phyloP scores from a whole-genome alignment of 176 grass and related monocot species.

The Avena insularis region DNA sequence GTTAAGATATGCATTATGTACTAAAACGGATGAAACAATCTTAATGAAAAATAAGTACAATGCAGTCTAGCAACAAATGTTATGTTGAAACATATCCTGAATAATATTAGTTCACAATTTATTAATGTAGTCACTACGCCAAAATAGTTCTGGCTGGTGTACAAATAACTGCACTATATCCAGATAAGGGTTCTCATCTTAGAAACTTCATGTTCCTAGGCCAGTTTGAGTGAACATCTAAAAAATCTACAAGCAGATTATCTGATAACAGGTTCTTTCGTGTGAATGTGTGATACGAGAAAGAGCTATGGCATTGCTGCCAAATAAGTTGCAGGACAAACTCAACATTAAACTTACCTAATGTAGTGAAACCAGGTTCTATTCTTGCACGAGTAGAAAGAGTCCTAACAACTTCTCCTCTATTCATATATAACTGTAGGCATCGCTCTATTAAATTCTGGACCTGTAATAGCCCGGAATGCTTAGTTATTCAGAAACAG shows the following conservation, averaged over 20 bases:
- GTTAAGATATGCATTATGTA: constrained; percentile 6
- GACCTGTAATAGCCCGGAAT: constrained; percentile 50
- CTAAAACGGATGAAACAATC: background rate
- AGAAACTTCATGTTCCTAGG: background rate
- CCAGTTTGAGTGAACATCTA: background rate
- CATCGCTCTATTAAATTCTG: constrained; percentile 91
- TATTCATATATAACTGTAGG: constrained; percentile 87
- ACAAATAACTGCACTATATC: constrained; percentile 5
- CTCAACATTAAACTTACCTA: constrained; percentile 54
- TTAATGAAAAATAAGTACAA: constrained; percentile 15
- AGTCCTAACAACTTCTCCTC: constrained; percentile 77
- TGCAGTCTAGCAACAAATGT: background rate
- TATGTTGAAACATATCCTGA: background rate
- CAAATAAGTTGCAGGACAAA: background rate
- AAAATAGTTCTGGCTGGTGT: background rate
- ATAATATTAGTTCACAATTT: constrained; percentile 23
- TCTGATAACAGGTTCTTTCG: background rate
- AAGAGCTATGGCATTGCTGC: background rate
- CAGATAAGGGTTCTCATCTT: background rate
- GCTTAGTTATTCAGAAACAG: constrained; percentile 15
- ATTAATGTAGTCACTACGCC: background rate
- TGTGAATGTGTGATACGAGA: background rate
- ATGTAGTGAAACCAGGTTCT: constrained; percentile 87
- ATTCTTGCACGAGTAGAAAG: constrained; percentile 79
- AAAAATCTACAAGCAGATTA: background rate